phyloP scores from a whole-genome alignment of 148 eudicot species.

The Rhododendron simsii region DNA sequence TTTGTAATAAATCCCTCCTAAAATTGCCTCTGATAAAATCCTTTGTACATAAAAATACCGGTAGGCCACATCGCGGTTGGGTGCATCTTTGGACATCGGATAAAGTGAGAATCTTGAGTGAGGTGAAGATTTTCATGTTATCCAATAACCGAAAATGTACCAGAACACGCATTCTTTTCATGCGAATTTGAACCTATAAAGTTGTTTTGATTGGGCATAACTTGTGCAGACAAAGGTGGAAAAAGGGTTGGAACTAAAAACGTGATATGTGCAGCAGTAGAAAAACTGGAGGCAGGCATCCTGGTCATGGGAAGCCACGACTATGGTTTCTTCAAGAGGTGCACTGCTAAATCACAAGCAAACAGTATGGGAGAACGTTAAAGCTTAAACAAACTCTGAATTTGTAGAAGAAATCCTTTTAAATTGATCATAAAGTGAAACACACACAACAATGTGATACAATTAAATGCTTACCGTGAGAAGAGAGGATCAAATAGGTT shows the following conservation, averaged over 20 bases:
- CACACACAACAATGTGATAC: neutral
- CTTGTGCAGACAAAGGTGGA: slow-evolving; percentile 33
- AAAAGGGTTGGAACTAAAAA: slow-evolving; percentile 69
- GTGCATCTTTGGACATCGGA: neutral
- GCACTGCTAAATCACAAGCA: neutral
- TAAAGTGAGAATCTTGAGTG: neutral
- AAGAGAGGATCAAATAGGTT: neutral
- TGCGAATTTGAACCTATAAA: neutral
- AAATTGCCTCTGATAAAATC: neutral
- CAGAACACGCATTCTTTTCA: neutral
- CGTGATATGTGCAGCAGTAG: slow-evolving; percentile 61
- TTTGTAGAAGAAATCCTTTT: neutral
- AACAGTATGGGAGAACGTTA: neutral
- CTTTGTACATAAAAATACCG: neutral
- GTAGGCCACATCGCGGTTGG: neutral
- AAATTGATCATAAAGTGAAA: neutral
- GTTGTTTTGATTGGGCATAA: neutral
- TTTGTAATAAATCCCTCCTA: neutral
- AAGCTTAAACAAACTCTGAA: neutral
- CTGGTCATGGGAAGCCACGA: slow-evolving; percentile 88
- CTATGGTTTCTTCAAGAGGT: slow-evolving; percentile 87
- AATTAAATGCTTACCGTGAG: neutral
- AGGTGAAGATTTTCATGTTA: neutral
- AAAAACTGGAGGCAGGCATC: slow-evolving; percentile 55
- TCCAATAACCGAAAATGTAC: neutral